Percentiles rank a stretch among this genome's conserved stretches.
Conservation (phyloP, 2,329 filamentous ascomycete species). For the Penicillium oxalicum region DNA sequence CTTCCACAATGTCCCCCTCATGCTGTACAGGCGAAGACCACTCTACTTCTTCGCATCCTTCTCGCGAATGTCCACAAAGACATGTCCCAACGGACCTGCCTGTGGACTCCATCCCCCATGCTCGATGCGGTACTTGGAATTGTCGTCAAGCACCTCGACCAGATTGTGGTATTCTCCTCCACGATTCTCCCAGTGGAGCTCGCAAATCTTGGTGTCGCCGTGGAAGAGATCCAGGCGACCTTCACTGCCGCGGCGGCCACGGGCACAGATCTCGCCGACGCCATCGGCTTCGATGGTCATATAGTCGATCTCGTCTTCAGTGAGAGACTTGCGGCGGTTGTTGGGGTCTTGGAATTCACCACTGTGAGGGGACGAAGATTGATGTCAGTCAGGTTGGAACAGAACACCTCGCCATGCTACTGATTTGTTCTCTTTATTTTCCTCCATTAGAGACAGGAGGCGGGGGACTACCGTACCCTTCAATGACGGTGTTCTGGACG, state of each 20-base stretch:
- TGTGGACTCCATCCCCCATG: slow-evolving; percentile 28
- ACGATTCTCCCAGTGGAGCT: slow-evolving; percentile 31
- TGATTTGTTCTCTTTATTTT: too few species aligned
- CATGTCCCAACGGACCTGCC: slow-evolving; percentile 27
- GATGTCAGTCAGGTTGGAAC: slow-evolving; percentile 3
- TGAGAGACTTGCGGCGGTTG: slow-evolving; percentile 19
- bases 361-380: slow-evolving; percentile 5
- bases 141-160: slow-evolving; percentile 24
- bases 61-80: slow-evolving; percentile 24
- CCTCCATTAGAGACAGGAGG: neutral
- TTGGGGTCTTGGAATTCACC: slow-evolving; percentile 25
- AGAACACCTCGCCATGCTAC: neutral
- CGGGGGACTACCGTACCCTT: slow-evolving; percentile 17
- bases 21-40: neutral
- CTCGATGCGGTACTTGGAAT: slow-evolving; percentile 23
- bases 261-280: slow-evolving; percentile 27
- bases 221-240: slow-evolving; percentile 30
- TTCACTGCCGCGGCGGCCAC: slow-evolving; percentile 28
- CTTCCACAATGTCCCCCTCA: neutral
- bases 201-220: slow-evolving; percentile 27
- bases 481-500: slow-evolving; percentile 25
- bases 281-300: slow-evolving; percentile 24
- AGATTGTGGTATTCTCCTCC: slow-evolving; percentile 18
- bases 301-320: slow-evolving; percentile 28
- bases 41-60: slow-evolving; percentile 15